A percentile compares a stretch with the other conserved stretches of the same genome.
These are phyloP conservation scores for Corinectria fuckeliana DNA, from an alignment of 2,329 filamentous ascomycete genomes.

Conservation along the genomic window DNA sequence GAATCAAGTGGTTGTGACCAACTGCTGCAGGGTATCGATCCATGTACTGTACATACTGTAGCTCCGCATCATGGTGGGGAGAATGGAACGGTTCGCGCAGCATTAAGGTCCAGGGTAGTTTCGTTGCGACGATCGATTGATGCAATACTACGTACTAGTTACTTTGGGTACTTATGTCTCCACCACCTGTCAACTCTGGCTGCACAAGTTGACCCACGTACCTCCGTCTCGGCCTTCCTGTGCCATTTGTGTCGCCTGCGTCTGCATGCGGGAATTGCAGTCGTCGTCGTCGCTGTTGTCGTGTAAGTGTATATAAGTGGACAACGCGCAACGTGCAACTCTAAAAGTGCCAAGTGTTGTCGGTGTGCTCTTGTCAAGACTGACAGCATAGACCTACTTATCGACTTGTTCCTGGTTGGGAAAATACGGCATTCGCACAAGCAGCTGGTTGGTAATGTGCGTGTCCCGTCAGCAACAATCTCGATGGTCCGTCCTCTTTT, in stretches of 20 bases:
- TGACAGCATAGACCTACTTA: no score
- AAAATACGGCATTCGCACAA: not conserved
- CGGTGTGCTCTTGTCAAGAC: no score
- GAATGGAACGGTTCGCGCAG: slow-evolving; percentile 4
- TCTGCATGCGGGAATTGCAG: not conserved
- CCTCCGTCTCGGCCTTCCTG: not conserved
- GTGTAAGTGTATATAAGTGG: not conserved
- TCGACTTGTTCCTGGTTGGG: not conserved
- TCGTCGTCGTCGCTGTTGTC: no score
- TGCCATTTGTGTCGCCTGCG: slow-evolving; percentile 10
- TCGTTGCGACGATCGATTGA: not conserved
- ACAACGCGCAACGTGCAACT: no score
- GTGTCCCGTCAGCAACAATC: not conserved
- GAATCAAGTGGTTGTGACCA: not conserved
- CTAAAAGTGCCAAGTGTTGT: no score
- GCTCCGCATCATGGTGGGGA: slow-evolving; percentile 12
- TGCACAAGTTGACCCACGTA: slow-evolving; percentile 10
- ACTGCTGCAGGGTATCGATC: no score
- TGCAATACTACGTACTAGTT: not conserved
- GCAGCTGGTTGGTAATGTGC: not conserved
- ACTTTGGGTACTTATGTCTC: not conserved
- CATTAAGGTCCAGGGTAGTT: slow-evolving; percentile 22
- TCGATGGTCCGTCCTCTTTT: not conserved
- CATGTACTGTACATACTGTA: no score
- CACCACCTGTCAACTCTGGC: not conserved